phyloP scores from a whole-genome alignment of 805 yeast genomes.

The Hemisphaericaspora nanyangensis region DNA sequence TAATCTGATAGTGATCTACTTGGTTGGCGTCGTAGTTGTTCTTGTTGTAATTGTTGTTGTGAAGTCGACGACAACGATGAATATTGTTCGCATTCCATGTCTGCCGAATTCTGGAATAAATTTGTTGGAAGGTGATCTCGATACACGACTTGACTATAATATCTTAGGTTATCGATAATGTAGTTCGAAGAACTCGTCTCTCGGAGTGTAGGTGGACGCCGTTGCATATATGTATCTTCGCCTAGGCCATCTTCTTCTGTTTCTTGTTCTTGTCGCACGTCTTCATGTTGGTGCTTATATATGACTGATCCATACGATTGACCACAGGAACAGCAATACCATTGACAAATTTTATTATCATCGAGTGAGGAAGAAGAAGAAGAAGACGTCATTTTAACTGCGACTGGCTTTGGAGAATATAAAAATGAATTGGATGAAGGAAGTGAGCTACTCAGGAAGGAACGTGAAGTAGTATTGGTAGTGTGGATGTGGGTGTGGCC shows the following conservation, averaged over 20 bases:
- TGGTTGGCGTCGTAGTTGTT: not conserved
- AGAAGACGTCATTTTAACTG: not conserved
- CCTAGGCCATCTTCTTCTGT: not conserved
- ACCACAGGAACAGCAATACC: slow-evolving; percentile 42
- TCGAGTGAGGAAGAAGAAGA: slow-evolving; percentile 1
- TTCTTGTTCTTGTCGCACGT: not conserved
- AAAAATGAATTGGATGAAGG: no score
- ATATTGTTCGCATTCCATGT: no score
- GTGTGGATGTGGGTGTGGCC: no score
- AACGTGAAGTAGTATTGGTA: no score
- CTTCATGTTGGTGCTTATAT: slow-evolving; percentile 11
- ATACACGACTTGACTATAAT: slow-evolving; percentile 24
- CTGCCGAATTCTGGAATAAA: not conserved
- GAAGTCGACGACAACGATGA: not conserved
- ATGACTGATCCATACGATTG: slow-evolving; percentile 33
- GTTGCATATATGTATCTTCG: not conserved
- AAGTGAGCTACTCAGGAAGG: no score
- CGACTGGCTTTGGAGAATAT: not conserved
- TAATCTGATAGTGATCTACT: not conserved
- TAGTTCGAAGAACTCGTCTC: not conserved
- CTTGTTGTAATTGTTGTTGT: not conserved
- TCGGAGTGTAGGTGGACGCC: slow-evolving; percentile 1
- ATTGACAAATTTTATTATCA: slow-evolving; percentile 32
- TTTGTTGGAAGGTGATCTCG: not conserved
- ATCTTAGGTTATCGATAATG: slow-evolving; percentile 15